Conservation (phyloP, 257 asterid genomes). For the Solanum pimpinellifolium region DNA sequence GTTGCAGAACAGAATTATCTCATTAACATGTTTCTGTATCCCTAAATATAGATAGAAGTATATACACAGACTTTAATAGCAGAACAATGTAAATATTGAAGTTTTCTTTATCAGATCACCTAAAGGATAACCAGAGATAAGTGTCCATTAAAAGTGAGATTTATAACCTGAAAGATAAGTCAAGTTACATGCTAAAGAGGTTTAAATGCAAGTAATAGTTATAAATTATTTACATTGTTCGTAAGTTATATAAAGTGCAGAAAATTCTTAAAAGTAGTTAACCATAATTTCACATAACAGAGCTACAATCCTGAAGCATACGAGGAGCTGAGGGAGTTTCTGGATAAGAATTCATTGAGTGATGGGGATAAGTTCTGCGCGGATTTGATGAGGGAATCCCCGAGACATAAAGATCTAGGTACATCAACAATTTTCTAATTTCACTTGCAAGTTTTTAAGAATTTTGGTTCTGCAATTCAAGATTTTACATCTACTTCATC, state of each 20-base stretch:
- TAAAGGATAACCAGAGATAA: background rate
- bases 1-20: background rate
- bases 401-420: slow-evolving; percentile 62
- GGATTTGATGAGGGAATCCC: slow-evolving; percentile 69
- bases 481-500: background rate
- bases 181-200: background rate
- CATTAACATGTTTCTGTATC: background rate
- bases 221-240: background rate
- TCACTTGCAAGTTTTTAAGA: background rate
- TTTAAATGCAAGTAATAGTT: background rate
- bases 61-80: too few relatives aligned
- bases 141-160: background rate
- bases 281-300: slow-evolving; percentile 37
- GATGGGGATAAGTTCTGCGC: slow-evolving; percentile 82
- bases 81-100: background rate
- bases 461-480: background rate
- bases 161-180: background rate
- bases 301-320: slow-evolving; percentile 75
- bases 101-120: background rate
- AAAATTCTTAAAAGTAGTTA: background rate
- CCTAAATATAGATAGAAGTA: background rate
- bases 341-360: slow-evolving; percentile 42
- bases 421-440: background rate
- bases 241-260: background rate
- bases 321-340: slow-evolving; percentile 49